Base-by-base conservation (phyloP, 2,329 filamentous ascomycete genomes). In the Diplodia scrobiculata region DNA sequence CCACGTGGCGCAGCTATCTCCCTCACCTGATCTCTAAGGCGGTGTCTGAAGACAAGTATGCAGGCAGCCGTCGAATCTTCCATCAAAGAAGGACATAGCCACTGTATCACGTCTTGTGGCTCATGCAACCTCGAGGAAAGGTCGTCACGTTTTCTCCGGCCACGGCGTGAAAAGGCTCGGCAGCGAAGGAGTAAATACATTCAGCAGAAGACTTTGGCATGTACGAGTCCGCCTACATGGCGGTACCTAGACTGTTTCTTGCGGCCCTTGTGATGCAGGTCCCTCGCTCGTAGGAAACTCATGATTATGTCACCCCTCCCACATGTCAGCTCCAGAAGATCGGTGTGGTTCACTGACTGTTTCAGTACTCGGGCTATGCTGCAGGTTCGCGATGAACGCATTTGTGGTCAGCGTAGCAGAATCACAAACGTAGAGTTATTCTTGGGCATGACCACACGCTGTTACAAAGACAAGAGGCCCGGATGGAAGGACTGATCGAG, bases 21-120 rank as follows among this genome's bases (percentile, higher is more conserved):
- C 14, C 58, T 62, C 58, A 62, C 58, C 58, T 62, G 58, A 62
- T 62, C n/a, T 62, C 13, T 5, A 60, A 60, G 21, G 25, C 41
- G 45, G 53, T 58, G 55, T 34, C 29, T 27, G 27, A 27, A 48
- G 17, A 19, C 19, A 21, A 19, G 6, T 10, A 45, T 62, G 41
- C 45, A 50, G 41, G 21, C n/a, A 34, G 27, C 58, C 45, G 58
- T 11, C 45, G n/a, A 50, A 36, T 50, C n/a, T 29, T 62, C 48
- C 27, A 29, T 25, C 58, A 17, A 50, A n/a, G 14, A 17, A 19
- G 14, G 34, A 36, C 27, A 60, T 27, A 17, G 34, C 21, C 17
- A 29, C 29, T 25, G 58, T 48, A 50, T 25, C 58, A 62, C 41
- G n/a, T 38, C 19, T 50, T 62, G 45, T 32, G 41, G 45, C 29